Evolutionary conservation across 2,329 filamentous ascomycete species (phyloP), one percentile per base, ranked within the genome.

Genomic region (Monosporascus sp.): DNA sequence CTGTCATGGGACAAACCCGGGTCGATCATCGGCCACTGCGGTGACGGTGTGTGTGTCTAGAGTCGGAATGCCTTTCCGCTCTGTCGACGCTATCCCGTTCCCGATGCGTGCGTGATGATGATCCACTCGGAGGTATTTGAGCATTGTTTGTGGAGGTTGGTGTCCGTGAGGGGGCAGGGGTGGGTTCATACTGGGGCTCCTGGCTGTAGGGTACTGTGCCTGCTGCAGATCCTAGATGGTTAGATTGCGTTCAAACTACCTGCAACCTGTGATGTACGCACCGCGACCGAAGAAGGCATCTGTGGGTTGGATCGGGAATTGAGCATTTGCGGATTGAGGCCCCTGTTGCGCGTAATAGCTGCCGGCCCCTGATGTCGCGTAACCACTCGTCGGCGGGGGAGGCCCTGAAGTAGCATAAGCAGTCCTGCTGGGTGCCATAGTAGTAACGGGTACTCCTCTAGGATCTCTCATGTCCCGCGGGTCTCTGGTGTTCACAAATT

Each of bases 261-360:
- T 62, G 50, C 55, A 54, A 56, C 61, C 63, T 62, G 66, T 69
- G 62, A 60, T 65, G 72, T 79, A 85, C 78, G 77, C 77, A 81
- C 82, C 80, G 76, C 81, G 81, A 72, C 79, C 79, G 61, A 79
- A 81, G 59, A 78, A 77, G 46, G 79, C 72, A 67, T 83, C 80
- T 65, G 72, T 66, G 55, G 78, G 73, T 63, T 78, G 78, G 60
- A 72, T 71, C 50, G 68, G 62, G 56, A 73, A 73, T 37, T 71
- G 64, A 55, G 63, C 63, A 49, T 65, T 59, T 61, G 65, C 56
- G 63, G 63, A 47, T 15, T 64, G 57, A 55, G 73, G 67, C 50
- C 60, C 60, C 61, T 68, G 31, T 14, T 35, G 68, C 52, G 66
- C 56, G 61, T 67, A 68, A 59, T 68, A 71, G 49, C 57, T 58